phyloP scores from a whole-genome alignment of 139 green algal species.

The Coccomyxa sp. region DNA sequence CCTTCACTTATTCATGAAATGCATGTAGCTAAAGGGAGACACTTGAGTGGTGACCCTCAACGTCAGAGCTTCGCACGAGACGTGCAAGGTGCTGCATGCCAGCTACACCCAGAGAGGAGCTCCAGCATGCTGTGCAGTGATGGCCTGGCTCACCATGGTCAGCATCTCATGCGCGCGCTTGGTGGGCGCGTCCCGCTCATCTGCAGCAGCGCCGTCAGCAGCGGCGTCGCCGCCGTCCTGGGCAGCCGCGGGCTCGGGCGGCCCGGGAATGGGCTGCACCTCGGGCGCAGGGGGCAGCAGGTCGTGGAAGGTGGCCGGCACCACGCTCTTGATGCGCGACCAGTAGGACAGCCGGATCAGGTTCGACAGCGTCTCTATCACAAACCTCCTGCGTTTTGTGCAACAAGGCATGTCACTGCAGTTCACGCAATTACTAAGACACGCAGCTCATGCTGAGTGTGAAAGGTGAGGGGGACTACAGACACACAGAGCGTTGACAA shows the following conservation, averaged over 20 bases:
- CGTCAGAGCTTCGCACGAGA: too few species aligned
- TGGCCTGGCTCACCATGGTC: conserved; percentile 12
- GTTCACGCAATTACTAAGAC: too few species aligned
- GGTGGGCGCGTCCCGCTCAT: conserved; percentile 6
- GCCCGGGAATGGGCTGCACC: conserved; percentile 20
- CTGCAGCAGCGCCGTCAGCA: conserved; percentile 5
- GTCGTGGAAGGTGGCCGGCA: conserved; percentile 48
- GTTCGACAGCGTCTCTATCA: conserved; percentile 47
- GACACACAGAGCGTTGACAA: too few species aligned
- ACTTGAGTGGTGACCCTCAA: too few species aligned
- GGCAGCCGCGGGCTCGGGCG: conserved; percentile 3
- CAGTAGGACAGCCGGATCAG: conserved; percentile 67
- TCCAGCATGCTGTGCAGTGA: too few species aligned
- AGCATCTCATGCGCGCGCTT: conserved; percentile 35
- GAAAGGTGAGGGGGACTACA: too few species aligned
- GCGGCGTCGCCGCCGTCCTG: neutral
- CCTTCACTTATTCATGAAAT: too few species aligned
- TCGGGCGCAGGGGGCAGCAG: conserved; percentile 54
- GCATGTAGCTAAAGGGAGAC: too few species aligned
- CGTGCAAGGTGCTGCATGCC: too few species aligned
- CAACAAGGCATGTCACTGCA: too few species aligned
- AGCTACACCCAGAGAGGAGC: too few species aligned
- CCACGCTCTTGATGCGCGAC: conserved; percentile 26
- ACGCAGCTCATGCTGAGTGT: too few species aligned
- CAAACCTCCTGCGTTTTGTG: conserved; percentile 49